Evolutionary conservation across 192 early-diverging fungal genomes (phyloP).

Genomic region (Coemansia sp.): DNA sequence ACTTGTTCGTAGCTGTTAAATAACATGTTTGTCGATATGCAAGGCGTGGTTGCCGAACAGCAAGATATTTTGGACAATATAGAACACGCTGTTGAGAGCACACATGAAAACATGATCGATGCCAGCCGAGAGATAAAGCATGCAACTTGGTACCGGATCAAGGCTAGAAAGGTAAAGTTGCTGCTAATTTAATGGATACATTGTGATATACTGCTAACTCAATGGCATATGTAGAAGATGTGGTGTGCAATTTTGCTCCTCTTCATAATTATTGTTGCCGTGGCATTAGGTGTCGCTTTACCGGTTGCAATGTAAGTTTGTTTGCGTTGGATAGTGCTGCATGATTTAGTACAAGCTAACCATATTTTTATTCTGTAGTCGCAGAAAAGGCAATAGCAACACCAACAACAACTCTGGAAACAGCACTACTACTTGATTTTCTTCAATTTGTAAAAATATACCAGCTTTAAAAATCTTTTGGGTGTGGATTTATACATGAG

Average conservation of each 20-base stretch:
- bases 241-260: slow-evolving; percentile 41
- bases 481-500: too few species aligned
- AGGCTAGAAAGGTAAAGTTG: slow-evolving; percentile 35
- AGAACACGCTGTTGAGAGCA: slow-evolving; percentile 44
- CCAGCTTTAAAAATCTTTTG: too few species aligned
- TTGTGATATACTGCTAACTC: not conserved
- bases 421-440: not conserved
- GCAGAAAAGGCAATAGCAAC: slow-evolving; percentile 10
- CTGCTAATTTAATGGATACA: not conserved
- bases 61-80: slow-evolving; percentile 51
- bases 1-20: slow-evolving; percentile 35
- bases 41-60: slow-evolving; percentile 39
- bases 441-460: too few species aligned
- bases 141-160: slow-evolving; percentile 37
- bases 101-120: slow-evolving; percentile 24
- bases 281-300: slow-evolving; percentile 33
- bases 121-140: slow-evolving; percentile 26
- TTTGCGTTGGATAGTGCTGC: too few species aligned
- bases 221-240: slow-evolving; percentile 33
- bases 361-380: slow-evolving; percentile 1
- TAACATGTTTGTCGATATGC: slow-evolving; percentile 45
- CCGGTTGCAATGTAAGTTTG: slow-evolving; percentile 50
- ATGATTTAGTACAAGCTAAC: not conserved
- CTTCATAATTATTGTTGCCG: slow-evolving; percentile 30
- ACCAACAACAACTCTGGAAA: slow-evolving; percentile 1